Evolutionary conservation across 371 early-diverging fungal species (phyloP).

Genomic region (Mucor piriformis): DNA sequence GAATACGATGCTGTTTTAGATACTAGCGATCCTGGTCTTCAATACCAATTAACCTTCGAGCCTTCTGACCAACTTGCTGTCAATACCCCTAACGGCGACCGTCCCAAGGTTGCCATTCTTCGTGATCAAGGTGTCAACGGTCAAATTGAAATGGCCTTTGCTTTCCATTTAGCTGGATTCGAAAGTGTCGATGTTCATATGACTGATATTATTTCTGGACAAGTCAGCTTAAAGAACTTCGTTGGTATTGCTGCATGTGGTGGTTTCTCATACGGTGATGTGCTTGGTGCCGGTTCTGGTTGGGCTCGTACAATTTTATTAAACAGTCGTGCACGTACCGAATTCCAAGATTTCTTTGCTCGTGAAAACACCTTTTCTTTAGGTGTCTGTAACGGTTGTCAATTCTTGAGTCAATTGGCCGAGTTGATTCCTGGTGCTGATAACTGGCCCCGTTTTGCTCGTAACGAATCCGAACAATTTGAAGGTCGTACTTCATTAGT

Average conservation of each 20-base stretch:
- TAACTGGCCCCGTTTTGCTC: conserved; percentile 89
- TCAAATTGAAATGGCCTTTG: conserved; percentile 91
- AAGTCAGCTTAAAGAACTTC: conserved; percentile 71
- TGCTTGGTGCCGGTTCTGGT: conserved; percentile 94
- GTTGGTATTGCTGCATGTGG: conserved; percentile 93
- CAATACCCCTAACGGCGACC: conserved; percentile 12
- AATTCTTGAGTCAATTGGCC: conserved; percentile 87
- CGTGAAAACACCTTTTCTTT: conserved; percentile 91
- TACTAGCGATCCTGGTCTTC: conserved; percentile 76
- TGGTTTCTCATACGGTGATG: conserved; percentile 98
- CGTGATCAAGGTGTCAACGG: conserved; percentile 98
- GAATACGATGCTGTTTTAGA: conserved; percentile 79
- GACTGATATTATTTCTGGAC: conserved; percentile 87
- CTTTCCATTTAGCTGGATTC: conserved; percentile 93
- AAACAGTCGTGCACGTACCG: conserved; percentile 67
- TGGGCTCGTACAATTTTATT: conserved; percentile 93
- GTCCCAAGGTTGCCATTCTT: conserved; percentile 90
- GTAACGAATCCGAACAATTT: conserved; percentile 91
- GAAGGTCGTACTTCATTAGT: conserved; percentile 90
- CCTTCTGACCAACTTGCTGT: conserved; percentile 50
- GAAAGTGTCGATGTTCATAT: conserved; percentile 94
- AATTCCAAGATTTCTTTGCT: conserved; percentile 82
- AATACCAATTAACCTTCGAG: conserved; percentile 78
- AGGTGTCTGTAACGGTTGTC: conserved; percentile 98
- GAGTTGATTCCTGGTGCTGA: conserved; percentile 82